Conservation (phyloP, 495 filamentous ascomycete species). For the Glonium stellatum region DNA sequence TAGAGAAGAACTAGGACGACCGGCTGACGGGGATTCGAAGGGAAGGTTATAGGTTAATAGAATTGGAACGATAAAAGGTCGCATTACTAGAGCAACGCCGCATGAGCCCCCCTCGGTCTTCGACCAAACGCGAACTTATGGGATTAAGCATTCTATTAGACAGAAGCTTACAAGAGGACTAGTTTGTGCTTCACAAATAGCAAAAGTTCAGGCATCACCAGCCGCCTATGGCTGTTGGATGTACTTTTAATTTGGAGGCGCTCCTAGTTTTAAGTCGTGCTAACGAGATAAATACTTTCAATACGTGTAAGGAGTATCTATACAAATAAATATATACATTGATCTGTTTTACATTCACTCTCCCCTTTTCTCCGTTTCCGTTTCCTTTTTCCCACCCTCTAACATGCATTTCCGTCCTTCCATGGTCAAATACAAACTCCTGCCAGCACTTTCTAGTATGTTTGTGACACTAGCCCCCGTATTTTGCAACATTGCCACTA, state of each 20-base stretch:
- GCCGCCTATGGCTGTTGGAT: too few relatives aligned
- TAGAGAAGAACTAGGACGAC: slow-evolving; percentile 46
- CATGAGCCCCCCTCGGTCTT: too few relatives aligned
- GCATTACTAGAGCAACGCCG: too few relatives aligned
- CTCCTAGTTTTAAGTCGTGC: too few relatives aligned
- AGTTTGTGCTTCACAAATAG: too few relatives aligned
- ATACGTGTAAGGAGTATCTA: too few relatives aligned
- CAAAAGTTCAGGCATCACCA: too few relatives aligned
- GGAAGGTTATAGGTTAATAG: slow-evolving; percentile 13
- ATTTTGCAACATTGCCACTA: slow-evolving; percentile 69
- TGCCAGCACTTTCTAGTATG: slow-evolving; percentile 66
- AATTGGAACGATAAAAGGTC: neutral
- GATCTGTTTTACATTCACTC: neutral
- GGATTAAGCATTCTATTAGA: too few relatives aligned
- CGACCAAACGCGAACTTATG: too few relatives aligned
- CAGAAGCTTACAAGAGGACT: too few relatives aligned
- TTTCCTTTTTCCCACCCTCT: slow-evolving; percentile 61
- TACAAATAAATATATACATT: slow-evolving; percentile 3
- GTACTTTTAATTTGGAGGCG: too few relatives aligned
- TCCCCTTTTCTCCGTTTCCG: neutral
- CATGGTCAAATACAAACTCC: slow-evolving; percentile 74
- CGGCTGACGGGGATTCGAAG: slow-evolving; percentile 41
- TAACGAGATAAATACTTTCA: too few relatives aligned
- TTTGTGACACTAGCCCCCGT: slow-evolving; percentile 66
- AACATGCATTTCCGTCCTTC: slow-evolving; percentile 70